Base-by-base conservation (phyloP, 345 rosid species). In the Eucalyptus marginata region DNA sequence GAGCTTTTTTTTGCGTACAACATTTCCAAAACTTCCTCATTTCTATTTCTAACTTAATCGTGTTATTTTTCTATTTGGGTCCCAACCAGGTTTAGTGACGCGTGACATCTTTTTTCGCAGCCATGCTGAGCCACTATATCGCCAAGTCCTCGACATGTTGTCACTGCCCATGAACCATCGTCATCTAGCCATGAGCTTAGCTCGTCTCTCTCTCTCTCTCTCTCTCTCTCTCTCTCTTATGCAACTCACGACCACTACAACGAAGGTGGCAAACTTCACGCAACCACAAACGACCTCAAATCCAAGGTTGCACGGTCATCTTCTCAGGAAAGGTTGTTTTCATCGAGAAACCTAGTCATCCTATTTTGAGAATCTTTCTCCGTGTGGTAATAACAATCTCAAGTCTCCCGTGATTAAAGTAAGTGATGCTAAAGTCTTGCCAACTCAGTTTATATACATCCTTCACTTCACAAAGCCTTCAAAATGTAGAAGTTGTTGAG, bases 91-190 rank as follows among this genome's bases (percentile, higher is more conserved):
- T 31, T 66, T 1, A 66, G 76, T 31, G 40, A 2, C 6, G 0
- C 2, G 0, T 15, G 76, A n/a, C 5, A n/a, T 66, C 18, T 29
- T 31, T 66, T 66, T 66, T n/a, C 0, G 40, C 0, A 0, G 79
- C 79, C 40, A 66, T 66, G 79, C 0, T 2, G 7, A 58, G 64
- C 64, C 64, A 58, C 13, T 58, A 1, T 25, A 14, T 25, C 7
- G 3, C n/a, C 64, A 58, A 25, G n/a, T 25, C 14, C 14, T 25
- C 3, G 1, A 25, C 64, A 0, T 2, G 5, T 12, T 0, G 3
- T 66, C n/a, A n/a, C n/a, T n/a, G n/a, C n/a, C n/a, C n/a, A n/a
- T n/a, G n/a, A n/a, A n/a, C n/a, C n/a, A n/a, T n/a, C n/a, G n/a
- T n/a, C n/a, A n/a, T n/a, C 79, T 8, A 4, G 79, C 22, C 5